Base-by-base conservation (phyloP, 2,329 filamentous ascomycete species). In the Xylaria sp. region DNA sequence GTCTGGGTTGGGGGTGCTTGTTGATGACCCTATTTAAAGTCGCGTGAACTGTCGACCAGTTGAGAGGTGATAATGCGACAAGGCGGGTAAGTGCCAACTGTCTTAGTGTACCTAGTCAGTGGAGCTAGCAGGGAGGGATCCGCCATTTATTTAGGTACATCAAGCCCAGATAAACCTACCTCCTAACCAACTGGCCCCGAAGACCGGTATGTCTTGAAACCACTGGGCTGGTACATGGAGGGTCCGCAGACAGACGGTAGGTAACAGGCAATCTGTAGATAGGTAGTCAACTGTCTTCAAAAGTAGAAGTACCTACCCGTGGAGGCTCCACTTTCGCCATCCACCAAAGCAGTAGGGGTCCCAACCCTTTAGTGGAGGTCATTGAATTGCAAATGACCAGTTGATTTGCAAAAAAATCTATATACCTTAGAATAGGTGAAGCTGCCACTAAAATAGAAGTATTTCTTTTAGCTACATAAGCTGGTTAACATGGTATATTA, bases 11-110 rank as follows among this genome's bases (percentile, higher is more conserved):
- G 67, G 69, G 70, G 64, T 58, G 44, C 48, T 64, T 69, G 72
- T 69, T 60, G 72, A 73, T 76, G 74, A 73, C 74, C 71, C 44
- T 60, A 44, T 25, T 55, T 57, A 42, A 64, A 65, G 55, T 58
- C 55, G 55, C 55, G 55, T 58, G 55, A 12, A 35, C 55, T 21
- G 55, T 58, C n/a, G n/a, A 25, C 21, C 21, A 58, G 54, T 58
- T 55, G n/a, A 37, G 37, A 58, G 55, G 27, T 42, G 27, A 48
- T 54, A 21, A 29, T 54, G 27, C 5, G 44, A 35, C 27, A 60
- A 18, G 16, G 25, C 42, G 9, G 32, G 37, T 13, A 53, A 53
- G 50, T n/a, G 35, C 48, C 50, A 62, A 5, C 35, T 62, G 48
- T 51, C 60, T 62, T 61, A 51, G 29, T 48, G 44, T 27, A 51